Evolutionary conservation across 352 stramenopile species (phyloP).

Genomic region (Porosira glacialis): DNA sequence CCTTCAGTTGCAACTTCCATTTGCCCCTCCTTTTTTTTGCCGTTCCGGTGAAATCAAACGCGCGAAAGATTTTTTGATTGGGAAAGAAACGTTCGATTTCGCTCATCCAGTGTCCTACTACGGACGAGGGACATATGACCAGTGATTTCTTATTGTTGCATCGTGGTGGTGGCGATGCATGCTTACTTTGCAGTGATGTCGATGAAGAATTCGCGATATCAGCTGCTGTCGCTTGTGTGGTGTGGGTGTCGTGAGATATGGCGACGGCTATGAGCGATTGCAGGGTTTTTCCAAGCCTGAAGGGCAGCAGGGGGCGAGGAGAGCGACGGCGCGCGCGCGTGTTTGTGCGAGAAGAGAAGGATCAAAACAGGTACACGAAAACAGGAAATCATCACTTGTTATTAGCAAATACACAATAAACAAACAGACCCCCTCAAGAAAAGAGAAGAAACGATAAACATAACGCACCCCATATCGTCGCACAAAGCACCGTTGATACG

Average conservation of each 20-base stretch:
- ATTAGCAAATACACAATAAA: no score
- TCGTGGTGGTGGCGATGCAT: conserved; percentile 10
- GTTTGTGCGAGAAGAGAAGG: no score
- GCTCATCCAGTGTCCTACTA: conserved; percentile 91
- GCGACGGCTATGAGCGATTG: conserved; percentile 89
- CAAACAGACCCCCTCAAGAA: no score
- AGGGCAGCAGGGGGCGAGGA: no score
- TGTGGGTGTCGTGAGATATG: no score
- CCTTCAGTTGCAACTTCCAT: conserved; percentile 37
- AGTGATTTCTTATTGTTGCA: conserved; percentile 66
- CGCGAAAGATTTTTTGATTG: conserved; percentile 59
- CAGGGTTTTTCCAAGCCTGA: conserved; percentile 91
- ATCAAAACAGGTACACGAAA: conserved; percentile 3
- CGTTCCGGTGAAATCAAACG: conserved; percentile 84
- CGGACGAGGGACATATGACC: conserved; percentile 90
- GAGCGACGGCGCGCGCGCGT: no score
- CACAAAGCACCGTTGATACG: conserved; percentile 79
- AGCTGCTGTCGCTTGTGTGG: no score
- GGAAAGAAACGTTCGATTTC: conserved; percentile 87
- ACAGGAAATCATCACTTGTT: not conserved
- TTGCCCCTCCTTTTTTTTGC: conserved; percentile 63
- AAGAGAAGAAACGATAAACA: no score
- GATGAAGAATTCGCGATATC: conserved; percentile 10
- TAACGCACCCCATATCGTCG: conserved; percentile 66
- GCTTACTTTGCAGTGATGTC: conserved; percentile 7